Base-by-base conservation (phyloP, 306 rosid genomes). In the Trichosanthes truncata region DNA sequence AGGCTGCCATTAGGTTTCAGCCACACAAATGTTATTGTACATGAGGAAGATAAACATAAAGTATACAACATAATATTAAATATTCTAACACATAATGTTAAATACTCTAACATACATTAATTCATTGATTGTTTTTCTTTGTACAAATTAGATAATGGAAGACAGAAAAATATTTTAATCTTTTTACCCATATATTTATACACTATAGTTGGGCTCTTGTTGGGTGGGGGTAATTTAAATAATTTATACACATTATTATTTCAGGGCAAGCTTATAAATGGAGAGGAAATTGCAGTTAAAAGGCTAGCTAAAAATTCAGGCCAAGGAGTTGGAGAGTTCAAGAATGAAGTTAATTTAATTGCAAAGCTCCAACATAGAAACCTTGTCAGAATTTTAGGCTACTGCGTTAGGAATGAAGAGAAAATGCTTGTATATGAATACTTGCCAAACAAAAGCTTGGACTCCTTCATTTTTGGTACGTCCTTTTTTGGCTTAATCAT, bases 391-490 rank as follows among this genome's bases (percentile, higher is more conserved):
- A 76, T 76, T 53, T 53, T 76, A 53, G 79, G 79, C 2, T 76
- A 52, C 12, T 76, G 79, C 49, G 66, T 53, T 36, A 20, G 35
- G 15, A 33, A 76, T 48, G 61, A 74, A 46, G 78, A 74, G 61
- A 74, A 74, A 35, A 74, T 74, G 78, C 36, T 74, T 26, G 78
- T 74, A 8, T 74, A 46, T 74, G 78, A 74, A 74, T 74, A 74
- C 26, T 74, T 74, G 78, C 61, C 79, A 52, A 76, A 76, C 51
- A 76, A 55, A 76, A 76, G 79, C 67, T 76, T 76, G 79, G 79
- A 55, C 2, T 15, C 21, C 26, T 74, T 74, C 78, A 74, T 74
- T 23, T 74, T 74, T 29, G 78, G 78, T 74, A 48, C 38, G 0
- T 9, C 11, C 17, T 72, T 29, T 7, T 48, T 46, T 6, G 1